These are phyloP conservation scores for Umbelopsis vinacea DNA, from an alignment of 192 early-diverging fungal genomes.

Conservation along the genomic window DNA sequence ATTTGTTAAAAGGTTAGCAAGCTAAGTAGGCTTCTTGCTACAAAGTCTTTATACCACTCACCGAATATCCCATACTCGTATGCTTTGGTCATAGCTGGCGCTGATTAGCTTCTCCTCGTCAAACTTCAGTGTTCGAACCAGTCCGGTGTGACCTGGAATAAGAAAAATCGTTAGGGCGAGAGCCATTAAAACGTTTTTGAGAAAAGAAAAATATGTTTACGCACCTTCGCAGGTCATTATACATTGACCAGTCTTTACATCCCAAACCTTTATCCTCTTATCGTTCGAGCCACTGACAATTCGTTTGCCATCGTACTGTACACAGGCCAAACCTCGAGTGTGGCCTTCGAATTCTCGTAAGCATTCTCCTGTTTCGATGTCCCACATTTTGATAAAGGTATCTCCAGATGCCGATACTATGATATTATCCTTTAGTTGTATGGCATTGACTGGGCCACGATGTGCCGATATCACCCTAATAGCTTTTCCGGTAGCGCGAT, in stretches of 20 bases:
- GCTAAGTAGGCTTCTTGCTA: background rate
- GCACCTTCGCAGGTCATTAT: slow-evolving; percentile 51
- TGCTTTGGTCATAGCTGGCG: slow-evolving; percentile 92
- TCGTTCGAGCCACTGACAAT: slow-evolving; percentile 89
- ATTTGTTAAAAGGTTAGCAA: background rate
- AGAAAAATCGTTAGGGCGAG: too few relatives aligned
- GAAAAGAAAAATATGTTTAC: background rate
- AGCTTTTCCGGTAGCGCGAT: slow-evolving; percentile 62
- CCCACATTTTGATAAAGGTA: slow-evolving; percentile 81
- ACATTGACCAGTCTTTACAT: slow-evolving; percentile 55
- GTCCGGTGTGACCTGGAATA: slow-evolving; percentile 65
- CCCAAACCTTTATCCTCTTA: slow-evolving; percentile 80
- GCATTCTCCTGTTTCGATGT: slow-evolving; percentile 69
- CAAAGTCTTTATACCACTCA: slow-evolving; percentile 9
- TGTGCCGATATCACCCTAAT: slow-evolving; percentile 81
- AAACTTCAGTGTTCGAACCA: slow-evolving; percentile 88
- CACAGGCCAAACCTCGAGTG: slow-evolving; percentile 82
- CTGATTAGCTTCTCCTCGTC: slow-evolving; percentile 74
- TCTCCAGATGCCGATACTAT: slow-evolving; percentile 88
- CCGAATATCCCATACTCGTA: slow-evolving; percentile 93
- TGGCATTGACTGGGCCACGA: slow-evolving; percentile 94
- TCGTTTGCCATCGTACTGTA: slow-evolving; percentile 84
- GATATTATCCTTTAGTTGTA: slow-evolving; percentile 73
- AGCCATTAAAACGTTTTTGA: too few relatives aligned
- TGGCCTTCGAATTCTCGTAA: slow-evolving; percentile 75